Evolutionary conservation across 257 asterid genomes (phyloP).

Genomic region (Fraxinus quadrangulata): DNA sequence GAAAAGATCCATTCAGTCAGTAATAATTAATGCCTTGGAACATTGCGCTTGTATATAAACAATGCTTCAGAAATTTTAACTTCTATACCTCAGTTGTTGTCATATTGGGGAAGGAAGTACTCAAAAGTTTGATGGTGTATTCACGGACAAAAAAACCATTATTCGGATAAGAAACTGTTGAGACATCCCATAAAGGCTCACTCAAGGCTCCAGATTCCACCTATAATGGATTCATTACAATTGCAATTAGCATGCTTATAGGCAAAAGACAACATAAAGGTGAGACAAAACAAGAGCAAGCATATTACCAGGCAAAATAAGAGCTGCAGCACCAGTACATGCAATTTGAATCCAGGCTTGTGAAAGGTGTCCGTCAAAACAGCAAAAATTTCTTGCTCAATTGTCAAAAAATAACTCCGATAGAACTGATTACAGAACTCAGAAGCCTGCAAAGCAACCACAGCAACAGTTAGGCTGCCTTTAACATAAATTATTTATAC

Average conservation of each 20-base stretch:
- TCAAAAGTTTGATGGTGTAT: too few species aligned
- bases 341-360: constrained; percentile 96
- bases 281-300: neutral
- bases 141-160: too few species aligned
- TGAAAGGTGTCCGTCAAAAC: constrained; percentile 94
- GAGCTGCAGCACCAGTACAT: constrained; percentile 81
- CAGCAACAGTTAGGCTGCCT: constrained; percentile 25
- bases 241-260: constrained; percentile 19
- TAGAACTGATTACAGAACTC: constrained; percentile 90
- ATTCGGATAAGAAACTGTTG: constrained; percentile 11
- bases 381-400: constrained; percentile 97
- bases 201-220: constrained; percentile 69
- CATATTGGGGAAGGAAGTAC: too few species aligned
- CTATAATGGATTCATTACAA: constrained; percentile 42
- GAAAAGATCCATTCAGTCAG: constrained; percentile 17
- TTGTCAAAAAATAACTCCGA: constrained; percentile 73
- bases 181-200: constrained; percentile 92
- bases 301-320: constrained; percentile 76
- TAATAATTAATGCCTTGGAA: neutral
- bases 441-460: constrained; percentile 54
- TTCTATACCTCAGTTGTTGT: neutral
- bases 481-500: neutral
- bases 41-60: constrained; percentile 14
- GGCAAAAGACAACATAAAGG: constrained; percentile 1
- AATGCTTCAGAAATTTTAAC: neutral